Evolutionary conservation across 2,329 filamentous ascomycete genomes (phyloP).

Genomic region (Alternaria longipes): DNA sequence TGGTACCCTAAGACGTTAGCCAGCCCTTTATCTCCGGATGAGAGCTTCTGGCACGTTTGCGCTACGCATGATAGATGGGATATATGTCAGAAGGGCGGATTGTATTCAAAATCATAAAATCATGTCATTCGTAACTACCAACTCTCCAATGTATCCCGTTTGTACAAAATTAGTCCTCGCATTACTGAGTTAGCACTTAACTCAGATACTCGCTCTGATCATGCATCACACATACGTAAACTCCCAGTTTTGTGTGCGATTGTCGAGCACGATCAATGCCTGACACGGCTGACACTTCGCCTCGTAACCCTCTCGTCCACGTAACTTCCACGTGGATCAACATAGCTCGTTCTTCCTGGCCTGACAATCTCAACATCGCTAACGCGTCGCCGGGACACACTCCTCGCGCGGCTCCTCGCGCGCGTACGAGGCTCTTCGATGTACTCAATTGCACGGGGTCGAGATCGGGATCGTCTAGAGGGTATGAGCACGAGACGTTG

Average conservation of each 20-base stretch:
- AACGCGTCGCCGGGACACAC: slow-evolving; percentile 36
- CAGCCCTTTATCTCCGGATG: background rate
- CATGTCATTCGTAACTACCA: background rate
- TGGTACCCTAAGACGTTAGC: background rate
- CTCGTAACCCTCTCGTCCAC: slow-evolving; percentile 38
- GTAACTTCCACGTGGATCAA: slow-evolving; percentile 35
- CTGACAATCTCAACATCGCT: slow-evolving; percentile 37
- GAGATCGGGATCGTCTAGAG: slow-evolving; percentile 25
- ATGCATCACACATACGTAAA: background rate
- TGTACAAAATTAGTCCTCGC: background rate
- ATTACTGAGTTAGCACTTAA: background rate
- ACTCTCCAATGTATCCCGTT: background rate
- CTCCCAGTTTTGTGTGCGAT: background rate
- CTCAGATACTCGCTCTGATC: background rate
- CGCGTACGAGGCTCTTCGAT: slow-evolving; percentile 36
- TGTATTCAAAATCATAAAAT: background rate
- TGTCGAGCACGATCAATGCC: slow-evolving; percentile 13
- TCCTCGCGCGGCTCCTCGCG: slow-evolving; percentile 37
- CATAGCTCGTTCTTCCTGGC: slow-evolving; percentile 35
- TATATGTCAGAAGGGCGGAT: background rate
- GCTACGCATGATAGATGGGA: background rate
- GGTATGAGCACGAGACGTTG: background rate
- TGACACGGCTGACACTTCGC: slow-evolving; percentile 43
- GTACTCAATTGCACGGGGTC: slow-evolving; percentile 40
- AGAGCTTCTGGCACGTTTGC: background rate